Evolutionary conservation across 1,139 yeast genomes (phyloP), one percentile per base, ranked within the genome.

Genomic region (Candida tropicalis): DNA sequence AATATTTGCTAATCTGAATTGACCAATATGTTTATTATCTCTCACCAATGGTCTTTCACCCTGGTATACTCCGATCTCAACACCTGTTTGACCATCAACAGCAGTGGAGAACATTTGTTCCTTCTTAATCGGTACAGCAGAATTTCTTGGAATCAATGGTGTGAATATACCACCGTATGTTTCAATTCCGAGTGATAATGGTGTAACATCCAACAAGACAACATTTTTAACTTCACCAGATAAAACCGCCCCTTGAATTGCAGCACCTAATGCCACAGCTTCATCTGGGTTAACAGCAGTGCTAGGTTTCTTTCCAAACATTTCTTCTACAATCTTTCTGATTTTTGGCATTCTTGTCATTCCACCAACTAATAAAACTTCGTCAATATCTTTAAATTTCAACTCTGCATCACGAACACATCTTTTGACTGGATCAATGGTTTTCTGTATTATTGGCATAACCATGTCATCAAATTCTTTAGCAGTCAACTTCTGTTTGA

Each of bases 261-360:
- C 93, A 4, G 95, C 95, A 45, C 95, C 95, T 35, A 86, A 60
- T 1, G 93, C 93, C 12, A 86, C 95, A 0, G 93, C 91, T 60
- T 86, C 95, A 59, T 86, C 95, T 1, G 95, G 95, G 53, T 86
- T 86, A 2, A 86, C 86, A 1, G 78, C 74, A 2, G 83, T 78
- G 49, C 79, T 83, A 16, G 90, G 88, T 41, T 68, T 63, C 52
- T 74, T 81, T 5, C 70, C 68, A 57, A 85, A 84, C n/a, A 80
- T 56, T 1, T 74, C 73, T 47, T 71, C 75, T 1, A 86, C 90
- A 0, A 75, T 66, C 25, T 68, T 65, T 46, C 89, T 68, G 33
- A 86, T 78, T 57, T 79, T 81, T 22, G 95, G 95, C 95, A 86
- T 86, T 58, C 93, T 67, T 0, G 95, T 85, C 95, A 86, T 86